Conservation (phyloP, 148 eudicot genomes). For the Spergularia marina region DNA sequence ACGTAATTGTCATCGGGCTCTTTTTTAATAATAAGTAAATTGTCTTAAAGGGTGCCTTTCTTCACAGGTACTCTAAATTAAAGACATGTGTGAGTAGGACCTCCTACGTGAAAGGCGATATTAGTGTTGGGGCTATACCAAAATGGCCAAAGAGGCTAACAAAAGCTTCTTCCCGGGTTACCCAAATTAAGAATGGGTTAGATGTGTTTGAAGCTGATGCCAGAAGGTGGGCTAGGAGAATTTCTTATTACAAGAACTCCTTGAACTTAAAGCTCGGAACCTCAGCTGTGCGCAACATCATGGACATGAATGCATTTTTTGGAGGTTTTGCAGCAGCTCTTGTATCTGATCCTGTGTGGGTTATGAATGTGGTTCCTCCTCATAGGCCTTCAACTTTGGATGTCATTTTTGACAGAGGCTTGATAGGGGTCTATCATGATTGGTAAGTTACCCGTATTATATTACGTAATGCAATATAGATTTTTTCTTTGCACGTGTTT, state of each 20-base stretch:
- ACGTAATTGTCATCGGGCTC: neutral
- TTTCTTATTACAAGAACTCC: constrained; percentile 67
- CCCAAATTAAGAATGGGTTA: constrained; percentile 60
- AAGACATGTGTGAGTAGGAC: constrained; percentile 85
- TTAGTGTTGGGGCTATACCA: constrained; percentile 70
- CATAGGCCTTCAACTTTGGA: constrained; percentile 71
- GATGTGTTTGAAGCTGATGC: constrained; percentile 87
- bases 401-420: constrained; percentile 86
- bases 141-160: constrained; percentile 93
- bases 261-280: constrained; percentile 76
- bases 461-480: neutral
- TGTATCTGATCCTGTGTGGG: constrained; percentile 87
- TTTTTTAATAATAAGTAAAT: neutral
- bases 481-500: neutral
- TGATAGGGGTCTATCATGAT: constrained; percentile 90
- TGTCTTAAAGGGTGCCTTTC: constrained; percentile 11
- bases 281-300: constrained; percentile 73
- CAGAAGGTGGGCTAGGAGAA: constrained; percentile 75
- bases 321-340: constrained; percentile 98
- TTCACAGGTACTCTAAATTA: constrained; percentile 77
- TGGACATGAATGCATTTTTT: constrained; percentile 98
- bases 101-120: constrained; percentile 57
- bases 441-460: constrained; percentile 58
- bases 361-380: constrained; percentile 95
- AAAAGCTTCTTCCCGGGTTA: constrained; percentile 70